Base-by-base conservation (phyloP, 805 yeast species). In the Suhomyces faveliae region DNA sequence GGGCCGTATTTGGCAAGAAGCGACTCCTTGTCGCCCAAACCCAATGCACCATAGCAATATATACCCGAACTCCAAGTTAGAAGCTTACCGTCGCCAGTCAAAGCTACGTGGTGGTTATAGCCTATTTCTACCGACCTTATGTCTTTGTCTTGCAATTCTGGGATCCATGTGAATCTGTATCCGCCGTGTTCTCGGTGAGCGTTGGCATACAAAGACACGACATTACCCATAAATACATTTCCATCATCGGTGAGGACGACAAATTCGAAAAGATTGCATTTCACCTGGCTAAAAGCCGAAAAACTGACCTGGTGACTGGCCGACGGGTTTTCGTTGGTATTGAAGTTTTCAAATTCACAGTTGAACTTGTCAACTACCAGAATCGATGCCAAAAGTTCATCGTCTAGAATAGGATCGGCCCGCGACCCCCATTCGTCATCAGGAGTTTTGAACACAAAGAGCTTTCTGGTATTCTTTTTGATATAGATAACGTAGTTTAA, bases 1-100 rank as follows among this genome's bases (percentile, higher is more conserved):
- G 25, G 21, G 37, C 23, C 24, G 33, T 48, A 40, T 8, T 23
- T 20, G 19, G 43, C 40, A 7, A 47, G 17, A 21, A 58, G 43
- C 19, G 40, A 39, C 23, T 55, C 55, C 21, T 57, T 52, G 11
- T 45, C 39, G 4, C 73, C 92, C 3, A 85, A 55, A 0, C 94
- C 94, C n/a, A 87, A 60, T 56, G 88, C 83, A 6, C 94, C 94
- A 60, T 87, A 83, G 3, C 59, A 49, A 29, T 69, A 67, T 5
- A 83, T 73, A 57, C 86, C 92, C 11, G 73, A 45, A 0, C 94
- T 94, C 92, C 91, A 86, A 4, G 83, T 67, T 49, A 73, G 72
- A 15, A 85, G 51, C 2, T 77, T 71, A 0, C 94, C 94, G 13
- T 70, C 67, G 40, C 70, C 68, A 2, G 82, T 70, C 13, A 87